Base-by-base conservation (phyloP, 1,284 basidiomycete species). In the Trichosporon faecale region DNA sequence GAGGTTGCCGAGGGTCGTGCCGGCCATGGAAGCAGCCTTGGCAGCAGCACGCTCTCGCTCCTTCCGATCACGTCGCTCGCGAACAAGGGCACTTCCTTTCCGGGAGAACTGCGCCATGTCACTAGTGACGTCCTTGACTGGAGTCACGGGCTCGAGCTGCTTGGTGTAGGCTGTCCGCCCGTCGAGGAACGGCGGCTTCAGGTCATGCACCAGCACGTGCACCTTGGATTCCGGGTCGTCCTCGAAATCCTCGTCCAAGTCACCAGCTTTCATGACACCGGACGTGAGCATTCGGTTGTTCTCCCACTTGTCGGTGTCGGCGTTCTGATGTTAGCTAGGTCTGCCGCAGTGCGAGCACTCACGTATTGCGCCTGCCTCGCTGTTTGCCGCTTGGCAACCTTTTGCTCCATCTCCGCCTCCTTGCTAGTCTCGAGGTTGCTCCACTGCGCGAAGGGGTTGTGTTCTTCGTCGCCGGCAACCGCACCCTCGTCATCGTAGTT, bases 221-320 rank as follows among this genome's bases (percentile, higher is more conserved):
- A 99, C 95, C 0, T 94, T 91, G 0, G 92, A 94, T 82, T 98
- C 97, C 0, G 91, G 91, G 76, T 96, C 94, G 78, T 96, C 95
- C 77, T 97, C 94, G 89, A 86, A 94, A 89, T 83, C 97, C 27
- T 87, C 86, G 80, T 99, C 95, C 57, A 99, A 87, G 12, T 89
- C 87, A 72, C 89, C 91, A 35, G 92, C 89, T 4, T 93, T 93
- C 1, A 93, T 92, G 16, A 98, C 91, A 78, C 97, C 97, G 14
- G 95, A 98, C 0, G 93, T 94, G 12, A 95, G 87, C 90, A 99
- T 94, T 78, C 95, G 92, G 78, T 99, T 98, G 7, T 92, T 92
- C 85, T 99, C 97, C 97, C 97, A 99, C 0, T 96, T 86, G 76
- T 99, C 96, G 76, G 95, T 96, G 81, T 99, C 97, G 25, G 93